Base-by-base conservation (phyloP, 2,329 filamentous ascomycete species). In the Huntiella abstrusa region DNA sequence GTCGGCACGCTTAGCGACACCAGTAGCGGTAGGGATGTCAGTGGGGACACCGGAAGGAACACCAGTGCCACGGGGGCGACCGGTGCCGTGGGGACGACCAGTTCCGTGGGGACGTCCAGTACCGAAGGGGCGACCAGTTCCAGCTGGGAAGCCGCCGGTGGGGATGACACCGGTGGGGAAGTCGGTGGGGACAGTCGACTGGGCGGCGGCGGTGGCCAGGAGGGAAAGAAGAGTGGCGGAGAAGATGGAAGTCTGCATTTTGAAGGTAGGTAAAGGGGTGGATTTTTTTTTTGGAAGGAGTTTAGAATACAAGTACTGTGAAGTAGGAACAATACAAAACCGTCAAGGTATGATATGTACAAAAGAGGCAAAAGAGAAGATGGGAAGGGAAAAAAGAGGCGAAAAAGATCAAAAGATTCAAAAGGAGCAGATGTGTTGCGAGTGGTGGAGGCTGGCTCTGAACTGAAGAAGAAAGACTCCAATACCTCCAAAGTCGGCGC, bases 371-470 rank as follows among this genome's bases (percentile, higher is more conserved):
- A 33, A 45, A 35, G 16, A 45, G 41, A 37, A 34, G 45, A 43
- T 42, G 43, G 45, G 43, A 45, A 49, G 47, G 47, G 34, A 33
- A 38, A 43, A 43, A 28, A 28, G 8, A 28, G 22, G 22, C 22
- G 45, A 42, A 34, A 34, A 33, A 46, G 43, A 47, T 17, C 15
- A 46, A 45, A 41, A 38, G 43, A 42, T 16, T 43, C 22, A 45
- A 33, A 10, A 28, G 22, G 22, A 28, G 22, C 33, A 19, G 41
- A 45, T 32, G 33, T 35, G 42, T 28, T 42, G n/a, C 37, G 35
- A 35, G 19, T 38, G 41, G 33, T 35, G 28, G 47, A 49, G 47
- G 17, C 43, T 46, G 34, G 47, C 47, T 49, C 43, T 43, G 42
- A 38, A 49, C 43, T 49, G 47, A n/a, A 17, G 43, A 49, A 43